Percentiles rank a stretch among this genome's conserved stretches.
These are phyloP conservation scores for Diaporthe citrichinensis DNA, from an alignment of 2,329 filamentous ascomycete genomes.

Conservation along the genomic window DNA sequence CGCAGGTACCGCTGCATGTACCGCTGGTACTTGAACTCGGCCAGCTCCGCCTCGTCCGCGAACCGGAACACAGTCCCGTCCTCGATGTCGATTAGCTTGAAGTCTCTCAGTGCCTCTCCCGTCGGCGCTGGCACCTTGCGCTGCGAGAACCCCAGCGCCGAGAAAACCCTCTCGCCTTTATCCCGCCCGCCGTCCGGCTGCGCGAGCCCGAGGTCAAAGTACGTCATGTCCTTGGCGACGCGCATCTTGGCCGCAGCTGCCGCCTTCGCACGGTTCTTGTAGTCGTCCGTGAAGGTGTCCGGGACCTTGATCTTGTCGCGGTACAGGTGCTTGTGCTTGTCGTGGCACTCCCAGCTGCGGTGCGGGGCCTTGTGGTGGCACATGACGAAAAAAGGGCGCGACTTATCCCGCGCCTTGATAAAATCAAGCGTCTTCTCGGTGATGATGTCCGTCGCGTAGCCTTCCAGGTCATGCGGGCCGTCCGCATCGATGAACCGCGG, in stretches of 20 bases:
- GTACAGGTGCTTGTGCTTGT: conserved; percentile 64
- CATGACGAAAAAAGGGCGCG: conserved; percentile 67
- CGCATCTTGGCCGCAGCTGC: conserved; percentile 66
- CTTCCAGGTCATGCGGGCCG: conserved; percentile 50
- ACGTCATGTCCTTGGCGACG: conserved; percentile 65
- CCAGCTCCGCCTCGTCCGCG: conserved; percentile 55
- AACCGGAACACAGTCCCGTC: conserved; percentile 63
- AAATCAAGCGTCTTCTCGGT: conserved; percentile 63
- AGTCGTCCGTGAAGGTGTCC: conserved; percentile 67
- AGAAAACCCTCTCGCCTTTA: conserved; percentile 47
- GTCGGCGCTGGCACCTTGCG: conserved; percentile 56
- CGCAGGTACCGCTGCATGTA: conserved; percentile 70
- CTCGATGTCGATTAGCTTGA: conserved; percentile 60
- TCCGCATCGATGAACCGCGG: conserved; percentile 61
- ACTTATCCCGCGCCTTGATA: conserved; percentile 51
- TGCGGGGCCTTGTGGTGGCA: conserved; percentile 71
- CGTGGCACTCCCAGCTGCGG: conserved; percentile 64
- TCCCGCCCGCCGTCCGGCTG: conserved; percentile 64
- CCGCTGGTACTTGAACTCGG: conserved; percentile 69
- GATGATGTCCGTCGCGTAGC: conserved; percentile 67
- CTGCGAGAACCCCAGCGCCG: conserved; percentile 44
- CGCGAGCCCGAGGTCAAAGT: conserved; percentile 64
- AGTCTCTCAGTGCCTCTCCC: conserved; percentile 43
- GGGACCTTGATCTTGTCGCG: conserved; percentile 61
- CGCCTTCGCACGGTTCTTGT: conserved; percentile 66